Evolutionary conservation across 768 basidiomycete genomes (phyloP).

Genomic region (Mycena vitilis): DNA sequence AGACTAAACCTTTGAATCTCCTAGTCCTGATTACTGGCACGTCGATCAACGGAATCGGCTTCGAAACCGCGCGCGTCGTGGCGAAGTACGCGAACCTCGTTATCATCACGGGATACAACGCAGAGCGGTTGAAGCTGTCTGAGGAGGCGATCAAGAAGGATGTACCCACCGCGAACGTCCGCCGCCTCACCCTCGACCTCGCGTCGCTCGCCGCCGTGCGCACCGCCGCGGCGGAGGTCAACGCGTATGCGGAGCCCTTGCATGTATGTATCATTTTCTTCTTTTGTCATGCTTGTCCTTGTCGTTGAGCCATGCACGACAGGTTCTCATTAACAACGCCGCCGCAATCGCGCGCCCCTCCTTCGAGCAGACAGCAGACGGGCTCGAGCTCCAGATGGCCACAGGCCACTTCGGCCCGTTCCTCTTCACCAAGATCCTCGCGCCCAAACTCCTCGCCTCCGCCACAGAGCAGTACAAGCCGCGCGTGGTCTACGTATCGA

Average conservation of each 20-base stretch:
- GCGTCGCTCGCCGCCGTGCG: neutral
- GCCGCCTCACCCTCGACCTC: neutral
- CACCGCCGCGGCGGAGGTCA: slow-evolving; percentile 2
- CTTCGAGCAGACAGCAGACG: neutral
- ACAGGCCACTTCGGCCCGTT: slow-evolving; percentile 16
- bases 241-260: neutral
- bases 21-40: slow-evolving; percentile 15
- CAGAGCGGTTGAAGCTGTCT: neutral
- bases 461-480: neutral
- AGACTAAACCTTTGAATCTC: too few species aligned
- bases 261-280: neutral
- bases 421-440: slow-evolving; percentile 23
- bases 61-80: slow-evolving; percentile 10
- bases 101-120: slow-evolving; percentile 15
- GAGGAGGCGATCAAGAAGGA: neutral
- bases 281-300: neutral
- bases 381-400: slow-evolving; percentile 15
- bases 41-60: slow-evolving; percentile 12
- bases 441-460: slow-evolving; percentile 2
- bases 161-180: neutral
- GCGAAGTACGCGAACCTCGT: slow-evolving; percentile 17
- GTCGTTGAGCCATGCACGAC: neutral
- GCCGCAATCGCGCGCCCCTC: neutral
- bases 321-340: slow-evolving; percentile 23
- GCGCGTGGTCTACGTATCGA: slow-evolving; percentile 12